Evolutionary conservation across 73 alveolate species (phyloP).

Genomic region (Durusdinium trenchii): DNA sequence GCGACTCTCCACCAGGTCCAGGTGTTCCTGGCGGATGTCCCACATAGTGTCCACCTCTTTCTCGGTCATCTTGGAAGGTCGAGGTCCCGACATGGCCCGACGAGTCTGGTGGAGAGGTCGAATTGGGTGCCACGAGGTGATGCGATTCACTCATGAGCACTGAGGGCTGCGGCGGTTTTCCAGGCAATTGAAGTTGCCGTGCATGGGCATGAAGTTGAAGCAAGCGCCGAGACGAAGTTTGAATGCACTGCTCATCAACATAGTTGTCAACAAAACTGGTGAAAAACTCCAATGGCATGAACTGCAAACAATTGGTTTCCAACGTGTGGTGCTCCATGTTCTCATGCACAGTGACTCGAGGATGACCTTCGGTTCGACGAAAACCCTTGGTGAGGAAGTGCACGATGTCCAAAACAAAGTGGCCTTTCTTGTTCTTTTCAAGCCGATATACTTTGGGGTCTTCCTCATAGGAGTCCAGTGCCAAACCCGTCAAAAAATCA

Average conservation of each 20-base stretch:
- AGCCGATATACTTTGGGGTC: not conserved
- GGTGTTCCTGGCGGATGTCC: not conserved
- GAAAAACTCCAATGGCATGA: not conserved
- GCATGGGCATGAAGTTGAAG: not conserved
- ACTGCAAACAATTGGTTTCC: not conserved
- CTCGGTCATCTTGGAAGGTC: not conserved
- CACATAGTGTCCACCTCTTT: not conserved
- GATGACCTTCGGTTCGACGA: not conserved
- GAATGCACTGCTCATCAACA: no score
- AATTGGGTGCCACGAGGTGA: not conserved
- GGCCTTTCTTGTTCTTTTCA: not conserved
- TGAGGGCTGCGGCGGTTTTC: not conserved
- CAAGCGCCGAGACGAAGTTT: not conserved
- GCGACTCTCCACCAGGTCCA: not conserved
- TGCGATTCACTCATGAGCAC: not conserved
- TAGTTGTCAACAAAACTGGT: not conserved
- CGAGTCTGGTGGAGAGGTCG: not conserved
- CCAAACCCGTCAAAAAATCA: not conserved
- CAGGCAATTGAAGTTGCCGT: not conserved
- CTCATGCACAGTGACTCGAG: not conserved
- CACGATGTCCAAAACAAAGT: not conserved
- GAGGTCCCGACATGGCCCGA: not conserved
- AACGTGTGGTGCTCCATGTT: not conserved
- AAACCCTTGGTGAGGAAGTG: not conserved
- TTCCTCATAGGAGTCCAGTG: not conserved